These are phyloP conservation scores for Nemania sp. DNA, from an alignment of 2,329 filamentous ascomycete species.

Conservation along the genomic window DNA sequence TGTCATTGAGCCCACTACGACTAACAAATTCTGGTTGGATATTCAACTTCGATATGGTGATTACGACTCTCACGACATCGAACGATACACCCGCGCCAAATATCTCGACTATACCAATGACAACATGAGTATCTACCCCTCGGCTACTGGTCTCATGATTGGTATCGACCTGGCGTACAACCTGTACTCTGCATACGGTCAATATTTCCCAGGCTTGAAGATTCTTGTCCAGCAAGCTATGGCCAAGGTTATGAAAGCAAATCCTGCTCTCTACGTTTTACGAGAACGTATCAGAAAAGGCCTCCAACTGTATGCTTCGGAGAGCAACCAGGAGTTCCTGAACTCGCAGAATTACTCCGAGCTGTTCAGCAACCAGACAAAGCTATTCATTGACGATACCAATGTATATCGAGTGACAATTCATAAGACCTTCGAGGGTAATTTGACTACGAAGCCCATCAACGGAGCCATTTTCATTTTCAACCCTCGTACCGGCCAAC, in stretches of 20 bases:
- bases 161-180: conserved; percentile 98
- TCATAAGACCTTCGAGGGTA: conserved; percentile 99
- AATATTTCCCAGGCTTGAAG: conserved; percentile 98
- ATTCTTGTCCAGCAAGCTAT: conserved; percentile 95
- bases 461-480: conserved; percentile 99
- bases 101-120: conserved; percentile 99
- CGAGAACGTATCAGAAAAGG: conserved; percentile 98
- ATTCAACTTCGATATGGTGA: conserved; percentile 96
- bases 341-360: conserved; percentile 99
- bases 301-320: conserved; percentile 94
- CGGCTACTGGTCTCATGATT: conserved; percentile 95
- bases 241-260: conserved; percentile 99
- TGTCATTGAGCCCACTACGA: conserved; percentile 87
- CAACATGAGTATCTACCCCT: conserved; percentile 98
- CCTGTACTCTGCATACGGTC: conserved; percentile 94
- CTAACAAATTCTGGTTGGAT: conserved; percentile 99
- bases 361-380: conserved; percentile 97
- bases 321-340: conserved; percentile 98
- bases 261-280: conserved; percentile 92
- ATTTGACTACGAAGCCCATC: conserved; percentile 98
- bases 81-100: conserved; percentile 95
- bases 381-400: conserved; percentile 98
- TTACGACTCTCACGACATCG: conserved; percentile 98
- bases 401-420: conserved; percentile 99
- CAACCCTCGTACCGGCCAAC: conserved; percentile 95